Base-by-base conservation (phyloP, 2,329 filamentous ascomycete genomes). In the Fonsecaea pedrosoi region DNA sequence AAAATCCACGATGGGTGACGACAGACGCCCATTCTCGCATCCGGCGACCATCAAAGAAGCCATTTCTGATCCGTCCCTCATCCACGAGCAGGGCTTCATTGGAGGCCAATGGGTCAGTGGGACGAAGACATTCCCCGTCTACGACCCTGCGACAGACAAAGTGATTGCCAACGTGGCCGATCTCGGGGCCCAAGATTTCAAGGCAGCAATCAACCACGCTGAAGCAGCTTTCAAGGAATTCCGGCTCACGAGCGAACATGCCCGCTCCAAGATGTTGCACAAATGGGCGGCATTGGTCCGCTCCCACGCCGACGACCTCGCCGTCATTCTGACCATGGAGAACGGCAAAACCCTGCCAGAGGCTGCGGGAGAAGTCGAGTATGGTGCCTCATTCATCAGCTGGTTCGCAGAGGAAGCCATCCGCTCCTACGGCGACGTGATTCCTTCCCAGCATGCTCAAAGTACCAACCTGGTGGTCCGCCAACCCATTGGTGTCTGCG, bases 401-500 rank as follows among this genome's bases (percentile, higher is more conserved):
- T 85, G 83, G 82, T 85, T 85, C 71, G 77, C 78, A 12, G 83
- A 82, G 68, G 83, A 84, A 69, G 82, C 86, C 3, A 75, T 77
- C 13, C 74, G 81, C 6, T 3, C 81, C 38, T 64, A 64, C 18
- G 61, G 61, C 68, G 80, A 83, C 61, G 83, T 80, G 1, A 85
- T 87, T 32, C 82, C 84, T 7, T 85, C 90, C 12, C 88, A 85
- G 8, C 81, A 89, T 1, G 83, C 89, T 0, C 88, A 87, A 3
- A 94, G 93, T 78, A 85, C 92, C 62, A 86, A 94, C 13, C 85
- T 89, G 71, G 94, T 91, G 0, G 80, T 92, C 74, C 92, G 91
- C 79, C 90, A 96, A 78, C 92, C 92, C 0, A 87, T 96, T 13
- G 92, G 92, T 60, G 92, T 96, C 13, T 92, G 89, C 74, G 92